Conservation (phyloP, 495 filamentous ascomycete species). For the Cenococcum geophilum region DNA sequence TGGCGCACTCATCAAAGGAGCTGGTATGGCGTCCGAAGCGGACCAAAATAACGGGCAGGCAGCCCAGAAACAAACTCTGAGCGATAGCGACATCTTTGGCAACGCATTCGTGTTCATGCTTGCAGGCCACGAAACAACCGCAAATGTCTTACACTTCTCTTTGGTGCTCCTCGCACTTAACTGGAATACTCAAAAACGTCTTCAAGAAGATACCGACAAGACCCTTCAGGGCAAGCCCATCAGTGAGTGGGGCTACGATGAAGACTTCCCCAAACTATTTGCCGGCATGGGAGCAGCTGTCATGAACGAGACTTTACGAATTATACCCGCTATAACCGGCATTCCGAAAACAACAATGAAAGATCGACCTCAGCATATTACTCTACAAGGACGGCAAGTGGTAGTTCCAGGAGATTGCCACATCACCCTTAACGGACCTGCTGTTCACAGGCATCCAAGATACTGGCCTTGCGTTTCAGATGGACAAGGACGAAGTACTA, state of each 20-base stretch:
- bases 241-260: conserved; percentile 57
- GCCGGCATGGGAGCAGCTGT: conserved; percentile 58
- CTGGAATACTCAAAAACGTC: conserved; percentile 48
- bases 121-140: conserved; percentile 68
- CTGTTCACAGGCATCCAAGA: conserved; percentile 55
- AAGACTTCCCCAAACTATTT: conserved; percentile 50
- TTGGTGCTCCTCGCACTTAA: conserved; percentile 57
- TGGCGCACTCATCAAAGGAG: conserved; percentile 37
- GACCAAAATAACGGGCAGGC: conserved; percentile 21
- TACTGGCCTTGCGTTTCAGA: conserved; percentile 42
- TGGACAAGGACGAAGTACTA: conserved; percentile 4
- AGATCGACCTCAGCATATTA: conserved; percentile 47
- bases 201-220: conserved; percentile 58
- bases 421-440: conserved; percentile 45
- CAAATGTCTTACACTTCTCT: conserved; percentile 59
- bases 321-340: conserved; percentile 54
- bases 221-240: conserved; percentile 48
- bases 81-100: conserved; percentile 57
- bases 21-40: conserved; percentile 34
- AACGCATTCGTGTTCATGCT: conserved; percentile 68
- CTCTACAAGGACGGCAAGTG: conserved; percentile 45
- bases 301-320: conserved; percentile 61
- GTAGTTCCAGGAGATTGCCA: conserved; percentile 45
- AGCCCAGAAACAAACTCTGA: conserved; percentile 37
- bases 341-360: conserved; percentile 54